Evolutionary conservation across 2,329 filamentous ascomycete genomes (phyloP).

Genomic region (Phoma sp.): DNA sequence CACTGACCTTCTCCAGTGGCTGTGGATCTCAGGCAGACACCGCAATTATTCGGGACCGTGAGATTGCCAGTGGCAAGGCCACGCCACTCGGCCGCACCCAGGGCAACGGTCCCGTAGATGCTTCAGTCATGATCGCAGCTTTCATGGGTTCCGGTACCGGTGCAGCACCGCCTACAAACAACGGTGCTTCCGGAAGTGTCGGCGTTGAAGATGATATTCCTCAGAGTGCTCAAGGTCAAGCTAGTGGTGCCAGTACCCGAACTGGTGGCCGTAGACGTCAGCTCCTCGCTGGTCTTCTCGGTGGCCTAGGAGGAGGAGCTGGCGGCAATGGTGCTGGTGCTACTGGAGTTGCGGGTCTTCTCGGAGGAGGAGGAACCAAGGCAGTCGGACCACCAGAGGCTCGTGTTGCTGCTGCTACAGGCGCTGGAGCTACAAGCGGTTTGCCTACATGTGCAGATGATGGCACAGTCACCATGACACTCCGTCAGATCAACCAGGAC

Average conservation of each 20-base stretch:
- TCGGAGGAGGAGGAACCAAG: constrained; percentile 55
- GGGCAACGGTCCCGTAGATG: constrained; percentile 65
- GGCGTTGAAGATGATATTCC: constrained; percentile 44
- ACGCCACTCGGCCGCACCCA: constrained; percentile 68
- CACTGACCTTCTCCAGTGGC: constrained; percentile 33
- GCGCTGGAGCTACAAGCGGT: constrained; percentile 60
- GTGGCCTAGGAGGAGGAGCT: constrained; percentile 37
- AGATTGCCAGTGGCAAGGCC: constrained; percentile 61
- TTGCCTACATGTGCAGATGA: constrained; percentile 67
- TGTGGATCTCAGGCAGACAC: constrained; percentile 73
- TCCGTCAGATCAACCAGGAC: constrained; percentile 73
- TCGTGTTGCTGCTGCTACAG: constrained; percentile 61
- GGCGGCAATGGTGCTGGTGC: constrained; percentile 34
- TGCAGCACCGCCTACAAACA: constrained; percentile 37
- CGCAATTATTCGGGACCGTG: constrained; percentile 68
- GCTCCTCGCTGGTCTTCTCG: constrained; percentile 41
- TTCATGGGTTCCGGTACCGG: constrained; percentile 60
- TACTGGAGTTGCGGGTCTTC: constrained; percentile 38
- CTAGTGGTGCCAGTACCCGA: background rate
- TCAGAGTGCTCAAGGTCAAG: constrained; percentile 15
- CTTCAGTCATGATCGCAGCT: constrained; percentile 62
- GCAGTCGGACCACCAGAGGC: constrained; percentile 56
- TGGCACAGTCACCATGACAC: constrained; percentile 67
- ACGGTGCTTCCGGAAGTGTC: constrained; percentile 37
- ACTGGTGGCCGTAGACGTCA: constrained; percentile 34